Percentiles rank a stretch among this genome's conserved stretches.
Conservation (phyloP, 306 rosid genomes). For the Prunus mongolica region DNA sequence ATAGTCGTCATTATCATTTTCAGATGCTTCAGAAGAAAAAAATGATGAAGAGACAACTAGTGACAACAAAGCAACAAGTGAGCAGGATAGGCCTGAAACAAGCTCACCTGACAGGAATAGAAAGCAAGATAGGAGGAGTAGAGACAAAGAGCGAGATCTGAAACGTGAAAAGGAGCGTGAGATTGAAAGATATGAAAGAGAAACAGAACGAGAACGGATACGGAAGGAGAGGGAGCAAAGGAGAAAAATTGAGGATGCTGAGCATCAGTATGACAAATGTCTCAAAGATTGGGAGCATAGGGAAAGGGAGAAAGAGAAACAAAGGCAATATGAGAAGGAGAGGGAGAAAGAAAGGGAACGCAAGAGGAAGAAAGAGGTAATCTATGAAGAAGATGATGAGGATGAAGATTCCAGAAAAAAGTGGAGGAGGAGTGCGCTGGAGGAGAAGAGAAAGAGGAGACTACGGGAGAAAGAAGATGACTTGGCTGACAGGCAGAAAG, state of each 20-base stretch:
- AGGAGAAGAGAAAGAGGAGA: slow-evolving; percentile 92
- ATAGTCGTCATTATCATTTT: slow-evolving; percentile 19
- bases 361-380: slow-evolving; percentile 80
- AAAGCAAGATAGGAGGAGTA: slow-evolving; percentile 77
- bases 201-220: slow-evolving; percentile 90
- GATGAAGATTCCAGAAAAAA: slow-evolving; percentile 92
- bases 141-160: slow-evolving; percentile 86
- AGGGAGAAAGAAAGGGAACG: slow-evolving; percentile 95
- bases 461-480: slow-evolving; percentile 89
- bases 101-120: slow-evolving; percentile 76
- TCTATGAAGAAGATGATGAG: slow-evolving; percentile 92
- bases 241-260: slow-evolving; percentile 85
- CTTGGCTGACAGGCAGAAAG: slow-evolving; percentile 63
- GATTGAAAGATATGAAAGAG: slow-evolving; percentile 94
- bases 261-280: slow-evolving; percentile 76
- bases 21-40: slow-evolving; percentile 71
- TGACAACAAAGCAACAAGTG: slow-evolving; percentile 58
- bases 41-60: slow-evolving; percentile 60
- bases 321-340: slow-evolving; percentile 85
- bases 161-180: slow-evolving; percentile 93
- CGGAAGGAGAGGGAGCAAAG: slow-evolving; percentile 96
- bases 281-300: slow-evolving; percentile 98
- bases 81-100: slow-evolving; percentile 72
- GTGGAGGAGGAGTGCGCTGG: slow-evolving; percentile 82
- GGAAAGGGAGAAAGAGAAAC: slow-evolving; percentile 92